Conservation (phyloP, 176 grass and related monocot genomes). For the Bonia amplexicaulis region DNA sequence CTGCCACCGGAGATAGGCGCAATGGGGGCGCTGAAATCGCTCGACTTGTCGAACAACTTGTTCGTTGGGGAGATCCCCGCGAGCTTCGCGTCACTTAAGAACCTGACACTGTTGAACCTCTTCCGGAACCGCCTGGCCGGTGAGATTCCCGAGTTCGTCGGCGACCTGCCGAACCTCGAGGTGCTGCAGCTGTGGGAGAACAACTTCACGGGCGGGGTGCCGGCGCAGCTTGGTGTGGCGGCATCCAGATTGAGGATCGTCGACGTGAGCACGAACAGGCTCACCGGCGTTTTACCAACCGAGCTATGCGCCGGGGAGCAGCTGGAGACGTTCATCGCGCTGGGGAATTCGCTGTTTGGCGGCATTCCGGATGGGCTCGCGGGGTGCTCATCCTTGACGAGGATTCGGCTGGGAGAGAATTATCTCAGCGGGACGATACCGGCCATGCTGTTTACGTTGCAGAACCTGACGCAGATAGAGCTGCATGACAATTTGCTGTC, state of each 20-base stretch:
- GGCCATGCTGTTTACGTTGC: conserved; percentile 53
- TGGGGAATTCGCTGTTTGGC: conserved; percentile 76
- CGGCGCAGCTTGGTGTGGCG: conserved; percentile 49
- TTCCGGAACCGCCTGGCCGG: conserved; percentile 80
- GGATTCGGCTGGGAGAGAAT: conserved; percentile 80
- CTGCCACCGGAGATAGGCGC: conserved; percentile 59
- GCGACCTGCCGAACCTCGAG: conserved; percentile 67
- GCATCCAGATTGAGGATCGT: conserved; percentile 52
- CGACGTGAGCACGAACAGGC: conserved; percentile 75
- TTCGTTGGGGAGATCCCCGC: conserved; percentile 69
- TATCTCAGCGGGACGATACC: conserved; percentile 81
- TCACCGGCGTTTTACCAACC: conserved; percentile 61
- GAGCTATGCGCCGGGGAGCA: conserved; percentile 57
- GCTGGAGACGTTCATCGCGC: conserved; percentile 78
- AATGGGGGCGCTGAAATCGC: conserved; percentile 67
- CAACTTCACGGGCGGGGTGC: conserved; percentile 81
- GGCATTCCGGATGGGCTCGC: conserved; percentile 57
- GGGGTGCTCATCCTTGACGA: conserved; percentile 47
- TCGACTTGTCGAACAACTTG: conserved; percentile 89
- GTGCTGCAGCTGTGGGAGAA: conserved; percentile 97
- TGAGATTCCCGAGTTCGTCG: conserved; percentile 67
- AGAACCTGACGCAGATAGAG: conserved; percentile 80
- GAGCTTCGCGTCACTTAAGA: conserved; percentile 54
- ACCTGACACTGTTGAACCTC: conserved; percentile 76
- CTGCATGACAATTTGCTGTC: conserved; percentile 80